phyloP scores from a whole-genome alignment of 805 yeast genomes.

The Osmozyma mogii region DNA sequence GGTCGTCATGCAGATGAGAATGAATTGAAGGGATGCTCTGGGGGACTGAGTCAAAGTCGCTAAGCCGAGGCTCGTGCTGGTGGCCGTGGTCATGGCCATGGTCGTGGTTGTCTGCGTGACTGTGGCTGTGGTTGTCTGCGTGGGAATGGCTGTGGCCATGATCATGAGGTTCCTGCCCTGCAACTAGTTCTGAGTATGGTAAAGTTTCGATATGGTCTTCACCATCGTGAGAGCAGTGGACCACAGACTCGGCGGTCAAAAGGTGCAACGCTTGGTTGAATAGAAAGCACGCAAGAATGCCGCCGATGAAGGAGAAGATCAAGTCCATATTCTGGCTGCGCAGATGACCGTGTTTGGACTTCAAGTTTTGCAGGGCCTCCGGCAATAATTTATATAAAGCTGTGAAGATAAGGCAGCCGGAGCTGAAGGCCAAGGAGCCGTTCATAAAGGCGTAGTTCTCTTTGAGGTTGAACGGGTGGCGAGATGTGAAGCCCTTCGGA shows the following conservation, averaged over 20 bases:
- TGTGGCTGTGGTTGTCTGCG: conserved; percentile 5
- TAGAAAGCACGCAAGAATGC: conserved; percentile 50
- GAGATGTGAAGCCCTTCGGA: conserved; percentile 33
- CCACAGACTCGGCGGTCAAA: conserved; percentile 71
- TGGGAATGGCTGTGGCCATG: conserved; percentile 7
- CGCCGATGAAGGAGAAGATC: conserved; percentile 44
- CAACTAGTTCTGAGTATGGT: conserved; percentile 9
- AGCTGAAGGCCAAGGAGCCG: conserved; percentile 65
- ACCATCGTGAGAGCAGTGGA: conserved; percentile 73
- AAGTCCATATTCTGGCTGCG: conserved; percentile 26
- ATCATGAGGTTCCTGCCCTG: conserved; percentile 4
- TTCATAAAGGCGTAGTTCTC: conserved; percentile 60
- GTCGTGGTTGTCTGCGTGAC: conserved; percentile 13
- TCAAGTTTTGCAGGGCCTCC: conserved; percentile 44
- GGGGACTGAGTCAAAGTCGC: conserved; percentile 16
- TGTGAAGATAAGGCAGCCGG: conserved; percentile 79
- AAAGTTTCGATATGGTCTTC: conserved; percentile 14
- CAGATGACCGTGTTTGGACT: conserved; percentile 11
- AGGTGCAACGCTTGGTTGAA: conserved; percentile 65
- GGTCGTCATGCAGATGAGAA: background rate
- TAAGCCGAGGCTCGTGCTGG: conserved; percentile 11
- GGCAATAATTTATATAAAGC: conserved; percentile 76
- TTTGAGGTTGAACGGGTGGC: conserved; percentile 44
- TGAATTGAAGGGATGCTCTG: background rate
- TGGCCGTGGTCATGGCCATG: conserved; percentile 9